A percentile compares a stretch with the other conserved stretches of the same genome.
Evolutionary conservation across 345 rosid genomes (phyloP).

Genomic region (Nephelium lappaceum): DNA sequence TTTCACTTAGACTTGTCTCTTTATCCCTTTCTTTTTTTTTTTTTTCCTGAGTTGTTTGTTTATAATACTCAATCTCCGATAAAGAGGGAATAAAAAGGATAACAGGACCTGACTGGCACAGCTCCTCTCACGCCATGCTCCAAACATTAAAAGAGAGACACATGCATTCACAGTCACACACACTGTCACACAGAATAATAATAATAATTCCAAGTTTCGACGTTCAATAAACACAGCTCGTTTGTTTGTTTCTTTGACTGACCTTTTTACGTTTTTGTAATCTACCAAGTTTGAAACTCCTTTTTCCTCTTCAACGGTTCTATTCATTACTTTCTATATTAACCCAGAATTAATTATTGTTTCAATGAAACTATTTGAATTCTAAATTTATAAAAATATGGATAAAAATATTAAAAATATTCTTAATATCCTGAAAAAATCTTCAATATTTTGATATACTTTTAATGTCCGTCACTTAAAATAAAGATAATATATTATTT

Average conservation of each 20-base stretch:
- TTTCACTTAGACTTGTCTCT: not conserved
- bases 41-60: not conserved
- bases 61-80: not conserved
- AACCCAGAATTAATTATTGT: too few relatives aligned
- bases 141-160: not conserved
- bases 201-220: conserved; percentile 14
- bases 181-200: not conserved
- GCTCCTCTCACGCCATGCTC: not conserved
- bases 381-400: too few relatives aligned
- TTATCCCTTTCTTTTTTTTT: not conserved
- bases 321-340: too few relatives aligned
- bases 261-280: too few relatives aligned
- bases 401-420: too few relatives aligned
- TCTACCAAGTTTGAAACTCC: too few relatives aligned
- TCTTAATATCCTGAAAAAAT: too few relatives aligned
- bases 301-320: too few relatives aligned
- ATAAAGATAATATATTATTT: too few relatives aligned
- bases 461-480: too few relatives aligned
- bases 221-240: not conserved
- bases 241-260: conserved; percentile 6
- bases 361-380: too few relatives aligned
- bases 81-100: not conserved
- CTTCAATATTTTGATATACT: too few relatives aligned
- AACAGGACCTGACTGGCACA: not conserved
- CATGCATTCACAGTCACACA: not conserved